A percentile compares a stretch with the other conserved stretches of the same genome.
Conservation (phyloP, 108 stramenopile genomes). For the Cyclotella choctawhatcheeana region DNA sequence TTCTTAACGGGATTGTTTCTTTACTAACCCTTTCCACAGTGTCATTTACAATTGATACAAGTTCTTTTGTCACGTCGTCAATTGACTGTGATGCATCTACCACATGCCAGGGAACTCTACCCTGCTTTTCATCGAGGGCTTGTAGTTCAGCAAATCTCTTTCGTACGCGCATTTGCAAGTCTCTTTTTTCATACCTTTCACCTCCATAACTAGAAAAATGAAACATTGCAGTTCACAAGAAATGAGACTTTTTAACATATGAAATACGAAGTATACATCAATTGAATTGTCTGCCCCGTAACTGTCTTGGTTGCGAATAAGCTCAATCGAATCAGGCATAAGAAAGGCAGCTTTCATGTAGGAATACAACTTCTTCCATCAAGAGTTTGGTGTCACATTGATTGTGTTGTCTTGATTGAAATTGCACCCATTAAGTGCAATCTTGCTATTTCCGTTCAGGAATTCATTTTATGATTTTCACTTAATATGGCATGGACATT, state of each 20-base stretch:
- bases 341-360: constrained; percentile 36
- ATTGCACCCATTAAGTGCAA: too few relatives aligned
- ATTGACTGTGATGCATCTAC: constrained; percentile 80
- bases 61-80: constrained; percentile 75
- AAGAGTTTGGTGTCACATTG: too few relatives aligned
- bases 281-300: constrained; percentile 48
- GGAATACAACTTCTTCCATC: constrained; percentile 20
- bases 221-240: too few relatives aligned
- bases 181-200: constrained; percentile 88
- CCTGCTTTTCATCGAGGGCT: constrained; percentile 60
- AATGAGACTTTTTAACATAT: constrained; percentile 26
- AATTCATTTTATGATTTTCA: too few relatives aligned
- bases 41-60: constrained; percentile 62
- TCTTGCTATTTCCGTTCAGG: too few relatives aligned
- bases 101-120: constrained; percentile 76
- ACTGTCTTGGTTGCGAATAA: constrained; percentile 59
- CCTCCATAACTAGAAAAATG: constrained; percentile 87
- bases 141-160: constrained; percentile 80
- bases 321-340: constrained; percentile 56
- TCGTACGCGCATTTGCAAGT: constrained; percentile 84
- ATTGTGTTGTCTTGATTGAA: too few relatives aligned
- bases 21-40: constrained; percentile 58
- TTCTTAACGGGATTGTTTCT: constrained; percentile 43
- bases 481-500: too few relatives aligned
- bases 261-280: not conserved